A percentile compares a stretch with the other conserved stretches of the same genome.
Conservation (phyloP, 176 grass and related monocot species). For the Raddia guianensis region DNA sequence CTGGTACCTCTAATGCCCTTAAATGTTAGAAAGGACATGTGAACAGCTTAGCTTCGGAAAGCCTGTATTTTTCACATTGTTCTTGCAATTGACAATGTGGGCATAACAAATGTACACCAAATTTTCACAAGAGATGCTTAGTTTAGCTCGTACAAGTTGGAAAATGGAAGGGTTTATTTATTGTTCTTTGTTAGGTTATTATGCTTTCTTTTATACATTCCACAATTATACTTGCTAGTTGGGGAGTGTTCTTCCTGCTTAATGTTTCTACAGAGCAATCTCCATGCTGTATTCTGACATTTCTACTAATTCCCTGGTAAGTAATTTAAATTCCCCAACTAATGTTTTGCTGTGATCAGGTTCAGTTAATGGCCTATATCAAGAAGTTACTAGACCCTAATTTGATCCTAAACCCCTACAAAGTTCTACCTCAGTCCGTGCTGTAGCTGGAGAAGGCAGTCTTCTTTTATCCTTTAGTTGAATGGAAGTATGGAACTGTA, state of each 20-base stretch:
- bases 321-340: background rate
- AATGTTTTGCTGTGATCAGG: constrained; percentile 46
- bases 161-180: background rate
- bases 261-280: background rate
- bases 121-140: background rate
- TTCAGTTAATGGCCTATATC: constrained; percentile 82
- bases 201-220: background rate
- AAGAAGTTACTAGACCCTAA: constrained; percentile 90
- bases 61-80: background rate
- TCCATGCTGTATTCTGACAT: background rate
- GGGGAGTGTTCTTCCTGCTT: constrained; percentile 25
- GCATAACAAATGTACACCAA: background rate
- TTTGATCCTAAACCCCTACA: constrained; percentile 90
- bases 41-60: background rate
- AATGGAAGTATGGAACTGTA: background rate
- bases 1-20: background rate
- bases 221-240: background rate
- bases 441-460: constrained; percentile 50
- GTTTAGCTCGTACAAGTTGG: constrained; percentile 8
- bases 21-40: background rate
- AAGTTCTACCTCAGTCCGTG: constrained; percentile 77
- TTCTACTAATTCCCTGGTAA: constrained; percentile 8
- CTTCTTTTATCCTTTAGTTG: background rate
- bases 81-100: background rate
- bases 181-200: background rate